phyloP scores from a whole-genome alignment of 2,329 filamentous ascomycete species.

The Albifimbria verrucaria region DNA sequence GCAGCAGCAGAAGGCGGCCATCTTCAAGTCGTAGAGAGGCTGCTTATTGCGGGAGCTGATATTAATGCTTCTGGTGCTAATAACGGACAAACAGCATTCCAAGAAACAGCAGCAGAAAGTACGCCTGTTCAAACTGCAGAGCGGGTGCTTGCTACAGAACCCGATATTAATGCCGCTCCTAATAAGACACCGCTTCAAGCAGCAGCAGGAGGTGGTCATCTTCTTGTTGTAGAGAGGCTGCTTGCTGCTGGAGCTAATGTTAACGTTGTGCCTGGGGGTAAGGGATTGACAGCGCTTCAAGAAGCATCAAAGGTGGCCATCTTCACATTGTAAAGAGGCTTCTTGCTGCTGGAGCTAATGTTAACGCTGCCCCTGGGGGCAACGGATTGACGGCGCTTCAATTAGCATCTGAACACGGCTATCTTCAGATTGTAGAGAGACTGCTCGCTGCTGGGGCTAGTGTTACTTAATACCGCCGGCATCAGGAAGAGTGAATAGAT shows the following conservation, averaged over 20 bases:
- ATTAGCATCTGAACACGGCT: not conserved
- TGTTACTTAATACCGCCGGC: too few species aligned
- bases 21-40: not conserved
- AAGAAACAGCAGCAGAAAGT: too few species aligned
- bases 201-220: not conserved
- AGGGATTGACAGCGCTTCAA: not conserved
- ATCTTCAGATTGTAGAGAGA: not conserved
- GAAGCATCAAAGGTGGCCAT: not conserved
- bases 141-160: not conserved
- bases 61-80: not conserved
- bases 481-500: too few species aligned
- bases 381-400: not conserved
- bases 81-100: not conserved
- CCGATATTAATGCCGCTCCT: conserved; percentile 1
- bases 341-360: not conserved
- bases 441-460: not conserved
- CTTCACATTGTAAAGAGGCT: not conserved
- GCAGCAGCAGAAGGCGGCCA: not conserved
- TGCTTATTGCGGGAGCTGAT: not conserved
- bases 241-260: not conserved
- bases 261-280: not conserved
- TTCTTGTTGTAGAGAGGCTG: not conserved
- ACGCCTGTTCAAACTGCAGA: too few species aligned
- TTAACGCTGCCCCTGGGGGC: not conserved
- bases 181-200: not conserved